Evolutionary conservation across 2,329 filamentous ascomycete genomes (phyloP), one percentile per base, ranked within the genome.

Genomic region (Pseudocercospora macadamiae): DNA sequence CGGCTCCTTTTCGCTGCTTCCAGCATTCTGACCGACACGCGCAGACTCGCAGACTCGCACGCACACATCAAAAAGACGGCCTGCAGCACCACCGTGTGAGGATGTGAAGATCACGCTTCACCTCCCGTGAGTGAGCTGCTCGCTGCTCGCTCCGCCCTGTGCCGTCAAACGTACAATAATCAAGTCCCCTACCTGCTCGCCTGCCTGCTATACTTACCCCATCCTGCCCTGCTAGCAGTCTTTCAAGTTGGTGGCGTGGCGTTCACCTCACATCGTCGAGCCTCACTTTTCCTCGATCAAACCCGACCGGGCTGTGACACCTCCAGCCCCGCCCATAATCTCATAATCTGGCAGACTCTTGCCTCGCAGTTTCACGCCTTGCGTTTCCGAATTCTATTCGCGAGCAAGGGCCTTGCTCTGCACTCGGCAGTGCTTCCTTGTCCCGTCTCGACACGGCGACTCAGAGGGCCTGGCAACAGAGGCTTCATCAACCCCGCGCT

Each of bases 381-480:
- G 66, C 66, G 58, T 67, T 65, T 67, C 61, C 60, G 53, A 66
- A 62, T 64, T 55, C 56, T 61, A 63, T 61, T 60, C 58, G 62
- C 61, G 60, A 60, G 62, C 65, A 63, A 66, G 62, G 58, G 55
- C 61, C 23, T 59, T 30, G 44, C 19, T 36, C 57, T 51, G 49
- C 21, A 16, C 57, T 59, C 64, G 63, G 64, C 63, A 62, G 54
- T 56, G 56, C 62, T 60, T 62, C 64, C 65, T 58, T 59, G 63
- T 63, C 61, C 62, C 45, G 42, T 53, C 47, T 56, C 51, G 42
- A 61, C 32, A 42, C 57, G 51, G 49, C 63, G 49, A 60, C 53
- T 61, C 59, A 61, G 55, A 55, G 12, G 49, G 53, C 58, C 55
- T 58, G 59, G 51, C 59, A 36, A 45, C 47, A 54, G 51, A 39